Evolutionary conservation across 495 filamentous ascomycete species (phyloP), one percentile per base, ranked within the genome.

Genomic region (Pseudomonodictys pantanalensis): DNA sequence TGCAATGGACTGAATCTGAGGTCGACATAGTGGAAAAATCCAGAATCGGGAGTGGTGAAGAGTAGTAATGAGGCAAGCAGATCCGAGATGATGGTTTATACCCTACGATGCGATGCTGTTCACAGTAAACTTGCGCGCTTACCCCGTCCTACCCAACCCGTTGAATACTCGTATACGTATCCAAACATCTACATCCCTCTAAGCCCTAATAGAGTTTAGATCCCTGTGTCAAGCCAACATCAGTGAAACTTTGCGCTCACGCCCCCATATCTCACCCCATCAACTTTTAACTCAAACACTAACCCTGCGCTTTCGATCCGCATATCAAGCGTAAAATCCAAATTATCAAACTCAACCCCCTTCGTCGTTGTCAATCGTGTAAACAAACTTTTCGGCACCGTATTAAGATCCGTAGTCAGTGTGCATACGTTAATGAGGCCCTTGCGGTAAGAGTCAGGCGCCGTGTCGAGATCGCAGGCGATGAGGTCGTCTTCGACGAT

Each of bases 271-370:
- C 84, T 69, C 35, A 87, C 83, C 2, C 86, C 85, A 64, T 88
- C 86, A 25, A 90, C 86, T 69, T 84, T 86, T 46, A 90, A 67
- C 73, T 88, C 85, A 72, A 90, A 89, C 28, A 83, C 79, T 60
- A 90, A 63, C 9, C 84, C 83, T 0, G 86, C 86, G 53, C 82
- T 86, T 60, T 89, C 84, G 26, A 89, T 86, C 53, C 83, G 83
- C 82, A 90, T 85, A 71, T 88, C 85, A 20, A 90, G 78, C 9
- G 82, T 85, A 62, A 90, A 90, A 62, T 90, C 86, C 53, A 90
- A 71, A 60, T 87, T 88, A 65, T 87, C 82, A 65, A 88, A 90
- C 71, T 88, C 86, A 15, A 86, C 80, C 7, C 86, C 86, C 20
- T 82, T 75, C n/a, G 85, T 88, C 5, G 86, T 89, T 17, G 83